phyloP scores from a whole-genome alignment of 2,329 filamentous ascomycete species.

The Phialophora tarda region DNA sequence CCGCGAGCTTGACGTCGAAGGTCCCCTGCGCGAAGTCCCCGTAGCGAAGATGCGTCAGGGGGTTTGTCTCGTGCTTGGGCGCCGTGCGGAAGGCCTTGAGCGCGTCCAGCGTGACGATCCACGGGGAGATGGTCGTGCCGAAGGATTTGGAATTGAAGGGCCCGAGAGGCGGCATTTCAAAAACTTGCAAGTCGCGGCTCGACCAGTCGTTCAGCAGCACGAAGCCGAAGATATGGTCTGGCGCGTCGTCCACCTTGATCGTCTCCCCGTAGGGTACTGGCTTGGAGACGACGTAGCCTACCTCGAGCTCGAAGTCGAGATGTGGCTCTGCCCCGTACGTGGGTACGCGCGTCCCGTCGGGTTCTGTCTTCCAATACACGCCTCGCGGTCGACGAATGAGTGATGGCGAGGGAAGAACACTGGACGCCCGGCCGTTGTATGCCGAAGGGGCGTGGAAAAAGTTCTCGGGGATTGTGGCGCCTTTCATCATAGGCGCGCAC shows the following conservation, averaged over 20 bases:
- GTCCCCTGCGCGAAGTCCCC: conserved; percentile 25
- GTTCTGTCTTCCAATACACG: conserved; percentile 17
- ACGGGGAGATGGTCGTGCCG: conserved; percentile 63
- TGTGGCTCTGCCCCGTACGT: conserved; percentile 66
- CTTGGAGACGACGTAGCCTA: conserved; percentile 53
- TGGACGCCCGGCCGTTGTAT: conserved; percentile 57
- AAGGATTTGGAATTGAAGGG: conserved; percentile 67
- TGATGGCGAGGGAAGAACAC: conserved; percentile 26
- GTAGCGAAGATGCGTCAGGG: conserved; percentile 27
- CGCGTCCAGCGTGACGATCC: conserved; percentile 65
- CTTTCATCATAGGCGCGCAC: conserved; percentile 42
- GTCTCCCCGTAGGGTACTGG: conserved; percentile 48
- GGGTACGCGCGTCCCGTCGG: conserved; percentile 4
- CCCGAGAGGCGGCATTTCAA: conserved; percentile 66
- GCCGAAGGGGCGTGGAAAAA: conserved; percentile 59
- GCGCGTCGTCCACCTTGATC: conserved; percentile 50
- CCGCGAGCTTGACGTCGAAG: conserved; percentile 30
- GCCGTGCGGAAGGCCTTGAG: conserved; percentile 44
- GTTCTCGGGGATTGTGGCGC: conserved; percentile 49
- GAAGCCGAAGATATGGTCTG: conserved; percentile 67
- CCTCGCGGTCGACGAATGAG: conserved; percentile 22
- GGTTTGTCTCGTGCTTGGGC: conserved; percentile 21
- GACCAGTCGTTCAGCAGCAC: conserved; percentile 50
- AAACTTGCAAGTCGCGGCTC: conserved; percentile 63
- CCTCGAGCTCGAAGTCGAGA: conserved; percentile 59